A percentile compares a stretch with the other conserved stretches of the same genome.
Evolutionary conservation across 23 red algal species (phyloP).

Genomic region (Gracilaria domingensis): DNA sequence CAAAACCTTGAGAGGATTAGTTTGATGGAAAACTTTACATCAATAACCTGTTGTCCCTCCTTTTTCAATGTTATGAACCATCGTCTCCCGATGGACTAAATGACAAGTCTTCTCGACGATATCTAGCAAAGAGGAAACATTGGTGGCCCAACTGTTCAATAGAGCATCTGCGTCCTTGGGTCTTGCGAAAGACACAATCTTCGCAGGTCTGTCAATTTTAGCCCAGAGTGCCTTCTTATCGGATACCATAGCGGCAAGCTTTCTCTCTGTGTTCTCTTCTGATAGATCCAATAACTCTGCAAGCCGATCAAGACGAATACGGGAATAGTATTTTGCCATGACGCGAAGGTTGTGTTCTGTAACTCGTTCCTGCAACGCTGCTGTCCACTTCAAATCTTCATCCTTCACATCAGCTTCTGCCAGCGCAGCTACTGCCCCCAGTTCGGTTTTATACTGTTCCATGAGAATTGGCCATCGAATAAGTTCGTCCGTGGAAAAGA

Average conservation of each 20-base stretch:
- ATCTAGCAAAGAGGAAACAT: slow-evolving; percentile 81
- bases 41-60: not conserved
- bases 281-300: slow-evolving; percentile 83
- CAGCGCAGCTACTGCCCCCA: slow-evolving; percentile 39
- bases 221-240: slow-evolving; percentile 88
- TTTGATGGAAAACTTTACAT: not conserved
- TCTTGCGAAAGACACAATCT: slow-evolving; percentile 83
- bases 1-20: not conserved
- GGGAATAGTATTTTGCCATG: slow-evolving; percentile 84
- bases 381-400: slow-evolving; percentile 77
- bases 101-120: slow-evolving; percentile 90
- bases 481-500: slow-evolving; percentile 91
- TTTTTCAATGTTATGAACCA: slow-evolving; percentile 77
- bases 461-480: slow-evolving; percentile 88
- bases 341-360: slow-evolving; percentile 99
- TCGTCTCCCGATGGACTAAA: slow-evolving; percentile 89
- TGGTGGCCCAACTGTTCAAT: slow-evolving; percentile 85
- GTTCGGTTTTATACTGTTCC: slow-evolving; percentile 58
- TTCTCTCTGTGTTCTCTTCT: slow-evolving; percentile 79
- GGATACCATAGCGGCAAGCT: slow-evolving; percentile 87
- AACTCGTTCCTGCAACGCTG: slow-evolving; percentile 76
- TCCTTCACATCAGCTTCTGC: slow-evolving; percentile 75
- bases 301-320: slow-evolving; percentile 77
- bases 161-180: slow-evolving; percentile 77
- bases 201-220: slow-evolving; percentile 89